A percentile compares a stretch with the other conserved stretches of the same genome.
phyloP scores from a whole-genome alignment of 441 rosid genomes.

The Pelargonium cotyledonis region DNA sequence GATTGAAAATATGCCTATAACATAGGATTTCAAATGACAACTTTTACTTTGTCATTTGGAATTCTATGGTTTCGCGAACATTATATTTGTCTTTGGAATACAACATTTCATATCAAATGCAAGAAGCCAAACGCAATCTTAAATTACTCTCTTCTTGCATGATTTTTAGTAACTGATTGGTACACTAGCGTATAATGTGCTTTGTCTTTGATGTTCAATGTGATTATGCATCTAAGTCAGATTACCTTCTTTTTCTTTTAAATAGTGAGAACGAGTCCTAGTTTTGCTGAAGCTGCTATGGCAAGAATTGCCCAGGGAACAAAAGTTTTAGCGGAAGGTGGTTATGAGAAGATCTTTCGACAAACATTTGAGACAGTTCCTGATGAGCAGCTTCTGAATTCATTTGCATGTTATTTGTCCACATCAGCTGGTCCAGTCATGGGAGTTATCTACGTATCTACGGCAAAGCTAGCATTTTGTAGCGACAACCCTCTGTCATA shows the following conservation, averaged over 20 bases:
- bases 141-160: too few relatives aligned
- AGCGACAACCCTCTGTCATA: constrained; percentile 56
- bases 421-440: constrained; percentile 68
- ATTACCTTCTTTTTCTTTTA: background rate
- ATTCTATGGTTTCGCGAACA: too few relatives aligned
- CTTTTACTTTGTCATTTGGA: too few relatives aligned
- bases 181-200: background rate
- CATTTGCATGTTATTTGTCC: constrained; percentile 74
- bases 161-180: background rate
- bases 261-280: constrained; percentile 32
- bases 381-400: constrained; percentile 60
- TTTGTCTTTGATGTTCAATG: background rate
- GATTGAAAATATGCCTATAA: too few relatives aligned
- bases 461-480: constrained; percentile 49
- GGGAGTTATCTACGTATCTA: constrained; percentile 67
- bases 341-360: constrained; percentile 58
- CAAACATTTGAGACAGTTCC: constrained; percentile 47
- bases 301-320: constrained; percentile 72
- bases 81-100: too few relatives aligned
- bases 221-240: background rate
- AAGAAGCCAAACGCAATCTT: too few relatives aligned
- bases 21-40: too few relatives aligned
- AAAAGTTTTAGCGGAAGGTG: constrained; percentile 71
- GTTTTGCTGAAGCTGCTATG: constrained; percentile 66
- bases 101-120: too few relatives aligned